A percentile compares a stretch with the other conserved stretches of the same genome.
Evolutionary conservation across 345 rosid genomes (phyloP).

Genomic region (Brassica juncea): DNA sequence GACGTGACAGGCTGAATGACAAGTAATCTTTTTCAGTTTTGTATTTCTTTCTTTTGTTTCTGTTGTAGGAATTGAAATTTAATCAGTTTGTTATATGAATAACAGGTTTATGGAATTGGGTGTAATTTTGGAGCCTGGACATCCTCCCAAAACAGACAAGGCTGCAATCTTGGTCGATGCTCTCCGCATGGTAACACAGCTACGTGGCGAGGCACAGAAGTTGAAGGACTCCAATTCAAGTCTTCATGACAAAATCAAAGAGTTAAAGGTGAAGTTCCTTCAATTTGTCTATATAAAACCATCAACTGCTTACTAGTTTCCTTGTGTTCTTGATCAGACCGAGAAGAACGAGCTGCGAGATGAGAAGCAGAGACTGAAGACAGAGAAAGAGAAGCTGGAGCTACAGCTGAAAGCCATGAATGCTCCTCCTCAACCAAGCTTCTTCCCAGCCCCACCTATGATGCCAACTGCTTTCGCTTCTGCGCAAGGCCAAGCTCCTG

Average conservation of each 20-base stretch:
- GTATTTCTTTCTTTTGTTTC: constrained; percentile 1
- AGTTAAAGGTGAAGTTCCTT: constrained; percentile 55
- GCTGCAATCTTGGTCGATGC: constrained; percentile 82
- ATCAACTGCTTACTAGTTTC: constrained; percentile 4
- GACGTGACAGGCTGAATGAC: constrained; percentile 91
- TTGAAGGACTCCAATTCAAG: constrained; percentile 77
- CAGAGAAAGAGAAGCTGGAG: constrained; percentile 80
- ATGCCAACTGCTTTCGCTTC: constrained; percentile 70
- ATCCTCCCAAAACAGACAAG: constrained; percentile 94
- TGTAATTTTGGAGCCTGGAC: constrained; percentile 77
- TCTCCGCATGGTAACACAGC: constrained; percentile 73
- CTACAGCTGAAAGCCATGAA: constrained; percentile 62
- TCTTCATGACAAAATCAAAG: constrained; percentile 84
- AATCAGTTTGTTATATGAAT: constrained; percentile 9
- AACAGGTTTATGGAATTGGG: constrained; percentile 87
- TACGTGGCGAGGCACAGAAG: constrained; percentile 73
- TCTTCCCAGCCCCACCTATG: constrained; percentile 64
- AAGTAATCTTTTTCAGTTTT: constrained; percentile 50
- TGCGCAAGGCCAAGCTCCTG: constrained; percentile 78
- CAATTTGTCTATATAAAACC: background rate
- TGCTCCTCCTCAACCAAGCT: constrained; percentile 62
- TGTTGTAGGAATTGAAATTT: constrained; percentile 1
- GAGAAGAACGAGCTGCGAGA: constrained; percentile 90
- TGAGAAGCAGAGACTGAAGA: constrained; percentile 84
- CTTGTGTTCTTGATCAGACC: constrained; percentile 43